Conservation (phyloP, 305 asterid species). For the Solanum hybrid region DNA sequence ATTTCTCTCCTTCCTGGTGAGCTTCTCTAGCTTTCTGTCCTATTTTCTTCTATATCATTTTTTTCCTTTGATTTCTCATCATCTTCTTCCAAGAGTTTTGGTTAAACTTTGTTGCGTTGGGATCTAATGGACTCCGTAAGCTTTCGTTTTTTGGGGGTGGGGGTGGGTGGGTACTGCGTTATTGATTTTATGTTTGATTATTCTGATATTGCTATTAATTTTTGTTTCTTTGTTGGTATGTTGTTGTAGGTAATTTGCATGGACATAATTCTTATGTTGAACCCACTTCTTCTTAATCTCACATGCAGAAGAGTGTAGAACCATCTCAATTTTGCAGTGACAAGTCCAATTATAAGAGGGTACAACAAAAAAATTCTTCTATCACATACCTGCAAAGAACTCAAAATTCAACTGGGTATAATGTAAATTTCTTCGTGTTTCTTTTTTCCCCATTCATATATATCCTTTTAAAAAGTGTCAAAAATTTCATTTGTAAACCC, state of each 20-base stretch:
- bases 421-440: neutral
- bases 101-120: neutral
- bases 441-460: neutral
- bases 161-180: no score
- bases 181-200: neutral
- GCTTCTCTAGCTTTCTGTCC: neutral
- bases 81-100: neutral
- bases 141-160: neutral
- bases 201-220: no score
- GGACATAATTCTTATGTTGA: neutral
- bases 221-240: neutral
- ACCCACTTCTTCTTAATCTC: neutral
- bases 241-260: neutral
- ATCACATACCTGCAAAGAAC: neutral
- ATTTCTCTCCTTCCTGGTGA: neutral
- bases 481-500: neutral
- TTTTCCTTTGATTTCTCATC: neutral
- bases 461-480: neutral
- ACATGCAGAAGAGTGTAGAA: neutral
- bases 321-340: neutral
- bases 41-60: neutral
- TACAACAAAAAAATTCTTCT: neutral
- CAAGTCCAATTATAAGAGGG: neutral
- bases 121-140: neutral
- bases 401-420: neutral